A percentile compares a stretch with the other conserved stretches of the same genome.
These are phyloP conservation scores for Exophiala oligosperma DNA, from an alignment of 2,329 filamentous ascomycete genomes.

Conservation along the genomic window DNA sequence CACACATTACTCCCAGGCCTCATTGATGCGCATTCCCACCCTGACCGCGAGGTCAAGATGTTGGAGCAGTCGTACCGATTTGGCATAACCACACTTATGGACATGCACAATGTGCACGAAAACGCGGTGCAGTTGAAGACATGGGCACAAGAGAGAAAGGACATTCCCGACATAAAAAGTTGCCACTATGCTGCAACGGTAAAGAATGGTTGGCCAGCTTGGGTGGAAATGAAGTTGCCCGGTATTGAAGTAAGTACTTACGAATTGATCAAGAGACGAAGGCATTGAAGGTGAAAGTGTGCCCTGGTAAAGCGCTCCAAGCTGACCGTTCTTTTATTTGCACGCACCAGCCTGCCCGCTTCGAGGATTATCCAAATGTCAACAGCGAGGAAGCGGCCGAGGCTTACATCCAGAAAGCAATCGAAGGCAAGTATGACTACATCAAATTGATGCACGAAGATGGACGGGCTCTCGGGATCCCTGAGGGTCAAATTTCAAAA, in stretches of 20 bases:
- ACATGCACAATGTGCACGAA: slow-evolving; percentile 14
- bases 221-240: slow-evolving; percentile 5
- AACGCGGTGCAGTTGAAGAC: slow-evolving; percentile 7
- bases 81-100: slow-evolving; percentile 17
- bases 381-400: slow-evolving; percentile 41
- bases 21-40: slow-evolving; percentile 16
- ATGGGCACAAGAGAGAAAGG: slow-evolving; percentile 8
- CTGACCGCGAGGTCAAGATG: slow-evolving; percentile 1
- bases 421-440: slow-evolving; percentile 85
- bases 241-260: slow-evolving; percentile 4
- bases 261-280: slow-evolving; percentile 26
- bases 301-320: background rate
- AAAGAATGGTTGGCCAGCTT: slow-evolving; percentile 50
- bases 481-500: slow-evolving; percentile 32
- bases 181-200: slow-evolving; percentile 50
- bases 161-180: slow-evolving; percentile 45
- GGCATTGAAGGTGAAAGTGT: background rate
- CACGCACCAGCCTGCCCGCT: slow-evolving; percentile 31
- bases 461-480: slow-evolving; percentile 41
- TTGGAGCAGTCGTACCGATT: slow-evolving; percentile 13
- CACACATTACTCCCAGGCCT: slow-evolving; percentile 15
- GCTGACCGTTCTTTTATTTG: slow-evolving; percentile 29
- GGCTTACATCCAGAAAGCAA: slow-evolving; percentile 56
- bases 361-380: slow-evolving; percentile 50
- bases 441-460: slow-evolving; percentile 90